Base-by-base conservation (phyloP, 805 yeast genomes). In the Maudiozyma saulgeensis region DNA sequence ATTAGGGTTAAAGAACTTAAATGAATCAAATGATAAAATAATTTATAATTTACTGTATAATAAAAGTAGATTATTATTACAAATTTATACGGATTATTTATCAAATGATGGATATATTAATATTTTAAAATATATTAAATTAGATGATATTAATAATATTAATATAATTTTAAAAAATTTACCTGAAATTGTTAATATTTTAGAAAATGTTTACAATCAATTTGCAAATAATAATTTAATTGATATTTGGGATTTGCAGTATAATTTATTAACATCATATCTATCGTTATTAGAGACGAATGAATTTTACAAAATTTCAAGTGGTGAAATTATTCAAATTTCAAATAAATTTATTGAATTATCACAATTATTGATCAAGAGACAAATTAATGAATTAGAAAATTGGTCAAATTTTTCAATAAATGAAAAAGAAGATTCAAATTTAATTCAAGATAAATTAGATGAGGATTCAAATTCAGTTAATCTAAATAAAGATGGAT, bases 1-100 rank as follows among this genome's bases (percentile, higher is more conserved):
- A 53, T 64, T 58, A 32, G 78, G 69, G 41, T 61, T 62, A 9
- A 19, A n/a, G 9, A 57, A 57, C 12, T 59, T 60, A 21, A 53
- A 55, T 7, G 57, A 51, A 7, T 57, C 60, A 28, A 56, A 60
- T 9, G 43, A 60, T 1, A 55, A 53, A n/a, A 71, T 70, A 35
- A 68, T 72, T 11, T 68, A 71, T 53, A 56, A 64, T 41, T 57
- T 66, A 4, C 45, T 47, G 9, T 67, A 66, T 49, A 67, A 67
- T 49, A 54, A 57, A 45, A 62, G 63, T 16, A 53, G 69, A 41
- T 54, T 67, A 15, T 48, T 60, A 7, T 54, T 67, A 51, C 60
- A 63, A 44, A 45, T 66, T 3, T 55, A 64, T 48, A 55, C 58
- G 2, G 69, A 65, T 18, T 64, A 59, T 43, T 37, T 58, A 28